Evolutionary conservation across 306 rosid genomes (phyloP).

Genomic region (Cicer pinnatifidum): DNA sequence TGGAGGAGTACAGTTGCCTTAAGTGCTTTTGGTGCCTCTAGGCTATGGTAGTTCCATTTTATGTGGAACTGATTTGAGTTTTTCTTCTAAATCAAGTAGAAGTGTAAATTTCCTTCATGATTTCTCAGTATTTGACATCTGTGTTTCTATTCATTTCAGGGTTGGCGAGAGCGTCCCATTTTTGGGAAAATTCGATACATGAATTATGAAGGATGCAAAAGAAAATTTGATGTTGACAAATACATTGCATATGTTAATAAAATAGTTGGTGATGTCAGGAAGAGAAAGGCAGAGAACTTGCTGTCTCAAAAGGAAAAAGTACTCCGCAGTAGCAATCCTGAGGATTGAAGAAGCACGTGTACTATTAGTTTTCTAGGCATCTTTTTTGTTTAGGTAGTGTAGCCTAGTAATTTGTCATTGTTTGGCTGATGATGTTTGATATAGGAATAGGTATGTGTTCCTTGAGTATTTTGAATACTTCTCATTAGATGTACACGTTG

Average conservation of each 20-base stretch:
- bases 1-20: neutral
- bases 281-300: conserved; percentile 64
- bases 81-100: conserved; percentile 7
- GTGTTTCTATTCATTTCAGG: conserved; percentile 53
- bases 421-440: conserved; percentile 26
- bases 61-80: neutral
- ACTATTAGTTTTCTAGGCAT: conserved; percentile 21
- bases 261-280: conserved; percentile 62
- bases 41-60: neutral
- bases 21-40: conserved; percentile 9
- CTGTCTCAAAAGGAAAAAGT: conserved; percentile 56
- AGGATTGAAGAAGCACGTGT: conserved; percentile 22
- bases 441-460: neutral
- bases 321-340: conserved; percentile 34
- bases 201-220: conserved; percentile 93
- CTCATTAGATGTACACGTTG: conserved; percentile 6
- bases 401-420: conserved; percentile 1
- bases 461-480: neutral
- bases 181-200: conserved; percentile 94
- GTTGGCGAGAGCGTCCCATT: conserved; percentile 83
- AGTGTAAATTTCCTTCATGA: neutral
- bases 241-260: conserved; percentile 67
- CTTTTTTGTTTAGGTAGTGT: conserved; percentile 34
- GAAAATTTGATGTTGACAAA: conserved; percentile 85
- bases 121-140: conserved; percentile 1